Base-by-base conservation (phyloP, 371 early-diverging fungal genomes). In the Choanephora cucurbitarum region DNA sequence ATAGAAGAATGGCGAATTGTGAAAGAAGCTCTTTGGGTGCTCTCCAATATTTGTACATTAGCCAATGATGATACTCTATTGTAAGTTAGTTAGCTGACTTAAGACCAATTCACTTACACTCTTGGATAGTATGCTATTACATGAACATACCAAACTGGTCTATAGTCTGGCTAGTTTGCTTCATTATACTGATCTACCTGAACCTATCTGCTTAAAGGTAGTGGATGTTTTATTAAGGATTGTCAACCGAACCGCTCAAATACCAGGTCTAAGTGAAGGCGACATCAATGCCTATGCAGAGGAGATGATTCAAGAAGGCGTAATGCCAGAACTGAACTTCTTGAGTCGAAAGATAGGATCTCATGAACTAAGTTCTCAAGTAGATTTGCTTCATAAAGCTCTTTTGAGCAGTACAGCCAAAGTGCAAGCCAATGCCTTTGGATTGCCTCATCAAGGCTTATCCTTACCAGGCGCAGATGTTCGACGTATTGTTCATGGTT, bases 1-100 rank as follows among this genome's bases (percentile, higher is more conserved):
- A 66, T 57, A 23, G 74, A 71, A 10, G 77, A 76, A 43, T 76
- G 77, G 77, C 61, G 62, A 2, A 72, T 76, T 13, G 40, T 71
- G 7, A 68, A 71, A 21, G 77, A 76, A 53, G 67, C 69, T 0
- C 66, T 72, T 0, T 76, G 72, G 71, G 71, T 76, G 9, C 48
- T 76, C 2, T 69, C 72, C 44, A 76, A 76, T 34, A 71, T 71
- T 3, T 67, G 72, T 2, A 71, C 72, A 39, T 58, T 73, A 11
- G 61, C 67, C 5, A 60, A 63, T 19, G 53, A 57, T 49, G 56
- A 52, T 34, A 42, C 52, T 24, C 52, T 62, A 15, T 57, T 48
- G 63, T 62, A 62, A 39, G 37, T 47, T 15, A 4, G 7, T 8
- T n/a, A 32, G 22, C 17, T 17, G 11, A 14, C 2, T 40, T 42